Base-by-base conservation (phyloP, 768 basidiomycete species). In the Boletus pseudo-olivaceus region DNA sequence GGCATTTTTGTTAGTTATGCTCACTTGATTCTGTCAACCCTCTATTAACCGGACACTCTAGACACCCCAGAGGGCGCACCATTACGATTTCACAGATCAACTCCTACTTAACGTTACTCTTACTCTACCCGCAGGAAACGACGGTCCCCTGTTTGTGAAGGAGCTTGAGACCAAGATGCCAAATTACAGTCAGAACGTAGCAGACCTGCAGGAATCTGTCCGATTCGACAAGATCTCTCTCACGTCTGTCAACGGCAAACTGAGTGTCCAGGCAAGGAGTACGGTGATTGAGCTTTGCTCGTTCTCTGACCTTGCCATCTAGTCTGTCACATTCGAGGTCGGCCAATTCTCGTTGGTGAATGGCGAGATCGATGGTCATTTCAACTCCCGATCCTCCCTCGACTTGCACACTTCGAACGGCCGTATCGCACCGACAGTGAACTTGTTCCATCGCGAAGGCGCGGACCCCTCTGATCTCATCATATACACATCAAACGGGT, bases 401-500 rank as follows among this genome's bases (percentile, higher is more conserved):
- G 44, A 37, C 10, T 55, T 80, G 26, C 27, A 39, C 17, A 73
- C 72, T n/a, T 58, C 71, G 20, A 82, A 83, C 56, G 71, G 67
- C 0, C 62, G 44, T 5, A 76, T 85, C 56, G 46, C 62, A 4
- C 70, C 72, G 0, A 62, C 67, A 32, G 76, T 81, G 30, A 67
- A 64, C 29, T 50, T 83, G 41, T 40, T 62, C 14, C 74, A 73
- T 47, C 57, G 57, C 10, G 55, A 66, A 29, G 46, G 61, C 53
- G 47, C 49, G 7, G 51, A 63, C 20, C 51, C 72, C 1, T 63
- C 73, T 20, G 55, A 58, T 11, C 56, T 81, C 53, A 38, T 42
- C 9, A 61, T 80, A 44, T 58, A 51, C 20, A 77, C 78, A 2
- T 68, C 53, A 27, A 81, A 83, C 52, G 73, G 72, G 81, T 80